These are phyloP conservation scores for Termitomyces heimii DNA, from an alignment of 768 basidiomycete species.

Conservation along the genomic window DNA sequence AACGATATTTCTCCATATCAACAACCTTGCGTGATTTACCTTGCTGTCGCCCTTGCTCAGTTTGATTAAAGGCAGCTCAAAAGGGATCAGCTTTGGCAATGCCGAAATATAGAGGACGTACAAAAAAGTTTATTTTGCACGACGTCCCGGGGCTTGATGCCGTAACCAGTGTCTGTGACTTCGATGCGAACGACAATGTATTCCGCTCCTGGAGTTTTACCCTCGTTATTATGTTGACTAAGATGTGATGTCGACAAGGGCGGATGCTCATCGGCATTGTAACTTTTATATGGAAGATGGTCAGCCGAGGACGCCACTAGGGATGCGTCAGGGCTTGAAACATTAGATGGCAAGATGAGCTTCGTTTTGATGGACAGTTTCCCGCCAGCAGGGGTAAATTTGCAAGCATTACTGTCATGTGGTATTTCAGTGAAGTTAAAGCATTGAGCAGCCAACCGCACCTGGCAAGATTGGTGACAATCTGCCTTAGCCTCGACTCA, in stretches of 20 bases:
- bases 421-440: neutral
- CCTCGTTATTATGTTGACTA: conserved; percentile 44
- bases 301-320: neutral
- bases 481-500: conserved; percentile 75
- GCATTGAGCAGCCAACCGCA: conserved; percentile 9
- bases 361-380: conserved; percentile 62
- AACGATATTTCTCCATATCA: neutral
- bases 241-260: conserved; percentile 35
- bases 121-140: conserved; percentile 66
- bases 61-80: conserved; percentile 71
- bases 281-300: neutral
- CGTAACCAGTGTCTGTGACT: conserved; percentile 67
- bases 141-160: conserved; percentile 53
- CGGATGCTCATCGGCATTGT: conserved; percentile 21
- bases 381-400: conserved; percentile 71
- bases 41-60: conserved; percentile 70
- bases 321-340: neutral
- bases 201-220: conserved; percentile 38
- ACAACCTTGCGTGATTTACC: conserved; percentile 21
- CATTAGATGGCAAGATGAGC: conserved; percentile 34
- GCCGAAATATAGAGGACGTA: conserved; percentile 25
- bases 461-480: conserved; percentile 83
- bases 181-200: conserved; percentile 81
- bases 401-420: conserved; percentile 63
- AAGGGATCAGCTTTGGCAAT: neutral